These are phyloP conservation scores for Kazachstania psychrophila DNA, from an alignment of 805 yeast species.

Conservation along the genomic window DNA sequence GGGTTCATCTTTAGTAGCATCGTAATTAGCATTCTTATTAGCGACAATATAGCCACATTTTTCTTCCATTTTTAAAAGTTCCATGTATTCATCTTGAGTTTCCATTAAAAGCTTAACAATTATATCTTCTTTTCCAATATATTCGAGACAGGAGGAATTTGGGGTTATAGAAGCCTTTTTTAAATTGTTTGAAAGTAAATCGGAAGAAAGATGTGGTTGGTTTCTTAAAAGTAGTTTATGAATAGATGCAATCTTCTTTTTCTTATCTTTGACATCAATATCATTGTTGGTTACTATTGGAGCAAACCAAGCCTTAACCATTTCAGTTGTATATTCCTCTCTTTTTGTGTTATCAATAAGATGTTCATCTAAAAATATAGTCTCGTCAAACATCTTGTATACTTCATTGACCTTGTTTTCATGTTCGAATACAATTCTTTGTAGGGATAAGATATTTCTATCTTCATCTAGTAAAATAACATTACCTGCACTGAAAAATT, in stretches of 20 bases:
- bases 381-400: conserved; percentile 52
- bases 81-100: conserved; percentile 38
- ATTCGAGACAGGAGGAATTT: conserved; percentile 30
- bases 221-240: conserved; percentile 62
- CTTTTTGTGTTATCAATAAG: conserved; percentile 8
- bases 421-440: conserved; percentile 69
- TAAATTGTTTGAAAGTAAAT: conserved; percentile 56
- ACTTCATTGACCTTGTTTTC: conserved; percentile 63
- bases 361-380: conserved; percentile 32
- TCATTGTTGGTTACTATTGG: conserved; percentile 13
- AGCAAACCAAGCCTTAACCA: conserved; percentile 25
- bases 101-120: conserved; percentile 37
- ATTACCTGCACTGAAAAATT: conserved; percentile 94
- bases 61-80: conserved; percentile 30
- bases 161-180: conserved; percentile 40
- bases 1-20: conserved; percentile 33
- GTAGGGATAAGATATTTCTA: conserved; percentile 58
- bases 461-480: conserved; percentile 66
- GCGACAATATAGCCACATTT: conserved; percentile 55
- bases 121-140: conserved; percentile 21
- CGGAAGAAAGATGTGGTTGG: conserved; percentile 69
- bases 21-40: conserved; percentile 45
- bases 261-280: conserved; percentile 14
- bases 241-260: conserved; percentile 42
- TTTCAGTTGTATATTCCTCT: conserved; percentile 7